phyloP scores from a whole-genome alignment of 495 filamentous ascomycete genomes.

The Penicillium dipodomyicola region DNA sequence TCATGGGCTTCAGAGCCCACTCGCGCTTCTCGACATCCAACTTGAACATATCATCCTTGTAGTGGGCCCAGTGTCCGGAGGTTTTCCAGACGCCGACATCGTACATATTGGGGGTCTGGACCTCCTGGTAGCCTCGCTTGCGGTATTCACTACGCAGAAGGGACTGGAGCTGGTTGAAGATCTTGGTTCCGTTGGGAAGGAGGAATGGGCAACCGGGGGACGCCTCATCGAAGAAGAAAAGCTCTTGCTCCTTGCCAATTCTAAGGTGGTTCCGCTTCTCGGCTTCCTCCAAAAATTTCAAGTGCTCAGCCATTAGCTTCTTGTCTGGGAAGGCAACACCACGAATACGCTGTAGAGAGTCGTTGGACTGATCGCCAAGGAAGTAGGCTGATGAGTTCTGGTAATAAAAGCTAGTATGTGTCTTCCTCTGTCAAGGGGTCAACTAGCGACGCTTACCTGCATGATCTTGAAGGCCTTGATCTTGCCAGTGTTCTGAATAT shows the following conservation, averaged over 20 bases:
- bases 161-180: conserved; percentile 81
- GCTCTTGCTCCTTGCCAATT: conserved; percentile 90
- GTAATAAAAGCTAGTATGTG: conserved; percentile 12
- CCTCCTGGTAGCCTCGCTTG: conserved; percentile 91
- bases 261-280: conserved; percentile 91
- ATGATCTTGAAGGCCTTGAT: conserved; percentile 93
- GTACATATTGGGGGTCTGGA: conserved; percentile 95
- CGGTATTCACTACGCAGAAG: conserved; percentile 86
- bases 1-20: conserved; percentile 89
- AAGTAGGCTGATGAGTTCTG: conserved; percentile 96
- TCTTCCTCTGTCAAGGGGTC: background rate
- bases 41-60: conserved; percentile 96
- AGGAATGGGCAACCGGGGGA: conserved; percentile 94
- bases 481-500: conserved; percentile 88
- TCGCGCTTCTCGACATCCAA: conserved; percentile 87
- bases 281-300: conserved; percentile 92
- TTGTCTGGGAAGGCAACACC: conserved; percentile 97
- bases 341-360: conserved; percentile 92
- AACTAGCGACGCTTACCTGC: conserved; percentile 50
- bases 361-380: conserved; percentile 87
- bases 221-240: conserved; percentile 92
- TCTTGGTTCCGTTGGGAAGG: conserved; percentile 85
- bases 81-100: conserved; percentile 87
- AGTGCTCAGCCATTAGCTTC: conserved; percentile 83
- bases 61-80: conserved; percentile 93